phyloP scores from a whole-genome alignment of 192 early-diverging fungal genomes.

The Diversispora eburnea region DNA sequence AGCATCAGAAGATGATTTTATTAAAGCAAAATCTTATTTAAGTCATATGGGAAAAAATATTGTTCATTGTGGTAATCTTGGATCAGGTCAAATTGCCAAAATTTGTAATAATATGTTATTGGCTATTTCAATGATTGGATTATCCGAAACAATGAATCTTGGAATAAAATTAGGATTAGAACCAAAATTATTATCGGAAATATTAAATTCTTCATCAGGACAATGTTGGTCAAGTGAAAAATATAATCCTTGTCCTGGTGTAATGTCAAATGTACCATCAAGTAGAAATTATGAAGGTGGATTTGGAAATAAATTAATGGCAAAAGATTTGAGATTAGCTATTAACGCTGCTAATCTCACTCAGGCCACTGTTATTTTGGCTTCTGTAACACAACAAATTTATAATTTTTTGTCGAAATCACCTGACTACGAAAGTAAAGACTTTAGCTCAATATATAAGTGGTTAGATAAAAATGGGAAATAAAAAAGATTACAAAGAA shows the following conservation, averaged over 20 bases:
- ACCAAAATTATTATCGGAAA: slow-evolving; percentile 73
- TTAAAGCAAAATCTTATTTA: slow-evolving; percentile 57
- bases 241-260: slow-evolving; percentile 85
- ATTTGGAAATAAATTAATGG: slow-evolving; percentile 85
- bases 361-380: slow-evolving; percentile 66
- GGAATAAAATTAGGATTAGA: slow-evolving; percentile 87
- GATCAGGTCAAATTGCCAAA: slow-evolving; percentile 89
- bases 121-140: slow-evolving; percentile 91
- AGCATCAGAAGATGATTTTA: slow-evolving; percentile 52
- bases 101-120: slow-evolving; percentile 98
- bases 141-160: slow-evolving; percentile 89
- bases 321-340: slow-evolving; percentile 90
- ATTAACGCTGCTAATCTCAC: slow-evolving; percentile 76
- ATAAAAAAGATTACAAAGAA: background rate
- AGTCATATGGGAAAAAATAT: slow-evolving; percentile 87
- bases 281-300: slow-evolving; percentile 81
- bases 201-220: slow-evolving; percentile 87
- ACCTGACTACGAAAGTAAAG: slow-evolving; percentile 67
- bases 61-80: slow-evolving; percentile 76
- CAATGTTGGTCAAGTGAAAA: slow-evolving; percentile 92
- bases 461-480: slow-evolving; percentile 34
- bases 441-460: slow-evolving; percentile 80
- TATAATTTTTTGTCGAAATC: slow-evolving; percentile 72
- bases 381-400: slow-evolving; percentile 74
- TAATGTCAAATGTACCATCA: slow-evolving; percentile 75